phyloP scores from a whole-genome alignment of 2,329 filamentous ascomycete species.

The Colletotrichum graminicola region DNA sequence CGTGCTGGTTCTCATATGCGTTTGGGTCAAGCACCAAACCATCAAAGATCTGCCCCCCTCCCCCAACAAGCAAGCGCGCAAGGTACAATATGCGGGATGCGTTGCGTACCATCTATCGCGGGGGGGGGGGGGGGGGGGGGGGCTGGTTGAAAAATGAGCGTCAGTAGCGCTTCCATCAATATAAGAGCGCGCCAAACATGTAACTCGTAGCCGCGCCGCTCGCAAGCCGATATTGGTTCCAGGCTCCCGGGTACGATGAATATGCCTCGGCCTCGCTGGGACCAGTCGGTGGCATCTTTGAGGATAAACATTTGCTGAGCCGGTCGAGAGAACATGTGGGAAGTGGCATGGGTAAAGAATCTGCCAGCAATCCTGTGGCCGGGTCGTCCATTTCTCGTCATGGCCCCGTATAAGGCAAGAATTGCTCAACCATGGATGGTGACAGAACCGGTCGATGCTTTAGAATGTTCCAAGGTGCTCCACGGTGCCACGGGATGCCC shows the following conservation, averaged over 20 bases:
- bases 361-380: not conserved
- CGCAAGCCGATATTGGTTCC: not conserved
- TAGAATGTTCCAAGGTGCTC: no score
- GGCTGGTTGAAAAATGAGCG: not conserved
- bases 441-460: not conserved
- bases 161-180: not conserved
- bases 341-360: not conserved
- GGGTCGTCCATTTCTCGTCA: not conserved
- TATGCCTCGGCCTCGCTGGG: not conserved
- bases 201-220: conserved; percentile 3
- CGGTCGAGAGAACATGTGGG: not conserved
- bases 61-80: conserved; percentile 18
- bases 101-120: not conserved
- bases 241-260: not conserved
- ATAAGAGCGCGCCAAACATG: not conserved
- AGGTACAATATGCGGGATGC: not conserved
- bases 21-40: not conserved
- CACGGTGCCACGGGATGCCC: no score
- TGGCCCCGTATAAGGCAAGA: not conserved
- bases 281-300: no score
- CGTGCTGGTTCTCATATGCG: not conserved
- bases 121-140: no score
- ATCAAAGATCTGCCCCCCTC: not conserved
- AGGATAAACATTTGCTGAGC: not conserved
- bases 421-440: not conserved